Evolutionary conservation across 495 filamentous ascomycete genomes (phyloP), one percentile per base, ranked within the genome.

Genomic region (Penicillium dipodomyicola): DNA sequence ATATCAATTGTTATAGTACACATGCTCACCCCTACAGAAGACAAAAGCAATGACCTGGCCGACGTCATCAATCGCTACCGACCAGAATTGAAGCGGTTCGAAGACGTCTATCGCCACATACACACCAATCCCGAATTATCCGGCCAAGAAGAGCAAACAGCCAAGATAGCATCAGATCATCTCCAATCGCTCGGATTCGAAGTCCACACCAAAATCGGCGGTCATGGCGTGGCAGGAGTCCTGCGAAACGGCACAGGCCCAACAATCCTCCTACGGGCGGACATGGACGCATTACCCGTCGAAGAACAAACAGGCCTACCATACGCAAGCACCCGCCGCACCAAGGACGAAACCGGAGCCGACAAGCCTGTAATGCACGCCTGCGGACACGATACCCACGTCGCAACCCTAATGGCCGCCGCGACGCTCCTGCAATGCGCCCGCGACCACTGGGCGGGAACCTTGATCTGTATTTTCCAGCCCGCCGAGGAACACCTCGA

Each of bases 371-470:
- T 85, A 1, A 86, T 86, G 84, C 85, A 87, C 65, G 83, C 86
- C 30, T 87, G 84, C 66, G 85, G 85, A 1, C 85, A 89, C 56
- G 86, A 89, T 58, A 79, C 82, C 59, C 84, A 89, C 62, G 74
- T 85, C 11, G 68, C 79, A 0, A 64, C 61, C 15, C 67, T 87
- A 14, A 67, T 87, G 41, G 83, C 75, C 2, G 73, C 77, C 2
- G 77, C 83, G 0, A 63, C 70, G 33, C 67, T 80, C 0, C 65
- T 87, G 15, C 52, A 66, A 23, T 46, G 58, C 7, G 72, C 76
- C 1, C 70, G 68, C 11, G 59, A 70, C 0, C 14, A 70, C 17
- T 88, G 84, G 84, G 61, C 44, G 11, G 84, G 85, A 0, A 87
- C 83, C 0, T 47, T 87, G 8, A 64, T 87, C 2, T 63, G 77